A percentile compares a stretch with the other conserved stretches of the same genome.
These are phyloP conservation scores for Iberis amara DNA, from an alignment of 441 rosid genomes.

Conservation along the genomic window DNA sequence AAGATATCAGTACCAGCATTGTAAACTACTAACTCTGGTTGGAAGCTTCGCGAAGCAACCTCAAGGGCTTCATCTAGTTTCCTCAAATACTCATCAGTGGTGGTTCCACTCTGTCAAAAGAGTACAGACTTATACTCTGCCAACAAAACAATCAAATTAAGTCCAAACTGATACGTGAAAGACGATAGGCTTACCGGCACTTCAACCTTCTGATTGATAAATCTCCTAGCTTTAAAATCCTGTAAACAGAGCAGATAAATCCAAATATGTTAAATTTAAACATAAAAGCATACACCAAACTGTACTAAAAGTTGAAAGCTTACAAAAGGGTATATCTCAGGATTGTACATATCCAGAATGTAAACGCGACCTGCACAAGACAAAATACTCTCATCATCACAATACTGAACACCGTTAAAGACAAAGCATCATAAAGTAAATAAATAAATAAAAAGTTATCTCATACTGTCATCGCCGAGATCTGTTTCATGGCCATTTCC, in stretches of 20 bases:
- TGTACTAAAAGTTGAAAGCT: constrained; percentile 30
- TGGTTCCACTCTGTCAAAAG: constrained; percentile 71
- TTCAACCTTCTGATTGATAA: constrained; percentile 75
- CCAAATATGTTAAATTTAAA: constrained; percentile 12
- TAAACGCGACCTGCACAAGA: constrained; percentile 73
- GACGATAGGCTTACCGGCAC: constrained; percentile 45
- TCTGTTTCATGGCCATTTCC: constrained; percentile 95
- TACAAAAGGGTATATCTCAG: constrained; percentile 83
- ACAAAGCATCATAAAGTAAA: constrained; percentile 14
- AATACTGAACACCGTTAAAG: constrained; percentile 13
- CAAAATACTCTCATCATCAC: constrained; percentile 19
- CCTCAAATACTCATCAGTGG: constrained; percentile 59
- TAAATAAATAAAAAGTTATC: constrained; percentile 12
- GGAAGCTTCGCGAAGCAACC: constrained; percentile 58
- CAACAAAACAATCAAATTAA: constrained; percentile 10
- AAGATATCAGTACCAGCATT: constrained; percentile 97
- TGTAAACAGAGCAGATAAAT: constrained; percentile 25
- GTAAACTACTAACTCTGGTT: constrained; percentile 73
- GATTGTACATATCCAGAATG: constrained; percentile 84
- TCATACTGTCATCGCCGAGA: constrained; percentile 67
- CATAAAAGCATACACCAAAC: constrained; percentile 8
- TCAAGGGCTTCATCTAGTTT: constrained; percentile 80
- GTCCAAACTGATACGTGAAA: constrained; percentile 16
- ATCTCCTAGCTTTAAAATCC: constrained; percentile 74
- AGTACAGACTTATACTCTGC: neutral